These are phyloP conservation scores for Choricystis sp. DNA, from an alignment of 139 green algal genomes.

Conservation along the genomic window DNA sequence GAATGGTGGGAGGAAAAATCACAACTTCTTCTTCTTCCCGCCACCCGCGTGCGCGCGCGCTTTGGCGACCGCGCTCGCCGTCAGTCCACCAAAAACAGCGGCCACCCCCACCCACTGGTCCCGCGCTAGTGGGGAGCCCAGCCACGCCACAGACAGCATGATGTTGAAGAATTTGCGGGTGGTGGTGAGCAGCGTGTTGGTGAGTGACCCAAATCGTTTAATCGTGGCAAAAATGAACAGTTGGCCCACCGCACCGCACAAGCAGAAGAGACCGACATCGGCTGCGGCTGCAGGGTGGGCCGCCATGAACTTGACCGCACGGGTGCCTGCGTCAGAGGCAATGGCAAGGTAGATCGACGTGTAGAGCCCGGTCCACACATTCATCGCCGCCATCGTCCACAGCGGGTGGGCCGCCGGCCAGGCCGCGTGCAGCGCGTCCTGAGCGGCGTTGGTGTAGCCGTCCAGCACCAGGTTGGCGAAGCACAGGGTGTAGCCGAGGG, in stretches of 20 bases:
- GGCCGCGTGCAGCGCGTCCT: slow-evolving; percentile 65
- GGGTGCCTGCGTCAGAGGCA: slow-evolving; percentile 17
- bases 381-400: slow-evolving; percentile 96
- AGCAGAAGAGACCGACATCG: slow-evolving; percentile 78
- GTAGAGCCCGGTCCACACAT: slow-evolving; percentile 79
- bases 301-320: slow-evolving; percentile 53
- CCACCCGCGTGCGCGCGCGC: slow-evolving; percentile 9
- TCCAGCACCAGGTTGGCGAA: slow-evolving; percentile 82
- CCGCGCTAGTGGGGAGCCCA: slow-evolving; percentile 38
- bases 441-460: slow-evolving; percentile 86
- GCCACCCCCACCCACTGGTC: slow-evolving; percentile 69
- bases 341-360: slow-evolving; percentile 48
- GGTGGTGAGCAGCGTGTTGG: slow-evolving; percentile 84
- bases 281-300: slow-evolving; percentile 38
- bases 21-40: too few species aligned
- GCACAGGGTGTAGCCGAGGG: slow-evolving; percentile 82
- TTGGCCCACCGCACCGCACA: slow-evolving; percentile 85
- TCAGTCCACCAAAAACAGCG: slow-evolving; percentile 71
- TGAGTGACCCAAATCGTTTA: slow-evolving; percentile 72
- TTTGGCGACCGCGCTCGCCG: slow-evolving; percentile 44
- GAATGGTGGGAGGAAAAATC: too few species aligned
- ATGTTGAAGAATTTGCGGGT: slow-evolving; percentile 99
- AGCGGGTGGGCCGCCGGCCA: slow-evolving; percentile 51
- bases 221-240: slow-evolving; percentile 98
- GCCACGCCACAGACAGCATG: slow-evolving; percentile 45